A percentile compares a stretch with the other conserved stretches of the same genome.
Evolutionary conservation across 805 yeast genomes (phyloP).

Genomic region (Limtongia smithiae): DNA sequence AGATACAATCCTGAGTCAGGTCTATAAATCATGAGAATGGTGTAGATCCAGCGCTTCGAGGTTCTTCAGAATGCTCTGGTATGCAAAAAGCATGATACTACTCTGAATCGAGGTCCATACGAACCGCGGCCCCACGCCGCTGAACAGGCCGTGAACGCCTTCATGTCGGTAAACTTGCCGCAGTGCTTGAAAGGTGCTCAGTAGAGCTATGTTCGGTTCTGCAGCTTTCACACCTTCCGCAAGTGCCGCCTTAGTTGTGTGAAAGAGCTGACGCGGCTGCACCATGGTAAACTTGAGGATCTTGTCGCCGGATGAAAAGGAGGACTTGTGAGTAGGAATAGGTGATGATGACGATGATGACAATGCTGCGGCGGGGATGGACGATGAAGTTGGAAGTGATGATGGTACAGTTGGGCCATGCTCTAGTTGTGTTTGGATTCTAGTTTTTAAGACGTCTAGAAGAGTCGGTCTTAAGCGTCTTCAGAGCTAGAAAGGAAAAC

Average conservation of each 20-base stretch:
- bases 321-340: not conserved
- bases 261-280: conserved; percentile 1
- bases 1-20: no score
- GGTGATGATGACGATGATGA: not conserved
- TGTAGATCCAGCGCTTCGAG: conserved; percentile 39
- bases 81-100: conserved; percentile 84
- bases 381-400: not conserved
- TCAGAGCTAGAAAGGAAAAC: no score
- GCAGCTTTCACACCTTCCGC: no score
- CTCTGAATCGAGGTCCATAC: conserved; percentile 97
- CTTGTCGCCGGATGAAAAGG: not conserved
- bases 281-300: not conserved
- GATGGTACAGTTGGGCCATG: not conserved
- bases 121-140: conserved; percentile 95
- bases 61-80: conserved; percentile 68
- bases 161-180: conserved; percentile 60
- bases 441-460: conserved; percentile 72
- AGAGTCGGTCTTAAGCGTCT: no score
- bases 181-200: conserved; percentile 44
- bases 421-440: conserved; percentile 80
- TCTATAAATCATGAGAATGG: not conserved
- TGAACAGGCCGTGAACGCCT: conserved; percentile 75
- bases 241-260: no score
- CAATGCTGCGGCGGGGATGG: not conserved
- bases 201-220: no score